phyloP scores from a whole-genome alignment of 352 stramenopile genomes.

The Phytophthora idaei region DNA sequence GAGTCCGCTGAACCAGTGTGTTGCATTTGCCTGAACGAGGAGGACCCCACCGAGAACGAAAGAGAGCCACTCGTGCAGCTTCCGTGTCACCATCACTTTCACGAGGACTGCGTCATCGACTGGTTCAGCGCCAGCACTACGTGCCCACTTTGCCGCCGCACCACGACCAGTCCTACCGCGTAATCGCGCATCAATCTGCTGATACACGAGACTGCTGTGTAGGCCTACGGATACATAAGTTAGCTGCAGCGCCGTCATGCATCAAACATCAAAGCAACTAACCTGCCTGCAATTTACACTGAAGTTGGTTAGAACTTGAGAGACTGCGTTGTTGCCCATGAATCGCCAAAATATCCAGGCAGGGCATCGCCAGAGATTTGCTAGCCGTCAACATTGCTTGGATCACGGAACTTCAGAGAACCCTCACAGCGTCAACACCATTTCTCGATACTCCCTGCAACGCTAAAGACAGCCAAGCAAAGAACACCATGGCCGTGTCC shows the following conservation, averaged over 20 bases:
- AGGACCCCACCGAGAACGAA: conserved; percentile 22
- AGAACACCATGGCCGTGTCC: conserved; percentile 8
- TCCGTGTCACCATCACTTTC: conserved; percentile 60
- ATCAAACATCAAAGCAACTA: too few species aligned
- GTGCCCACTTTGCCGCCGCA: conserved; percentile 59
- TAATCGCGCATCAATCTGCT: conserved; percentile 4
- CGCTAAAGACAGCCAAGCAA: background rate
- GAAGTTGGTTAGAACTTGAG: too few species aligned
- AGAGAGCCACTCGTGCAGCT: conserved; percentile 39
- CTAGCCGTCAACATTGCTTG: conserved; percentile 22
- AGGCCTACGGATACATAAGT: background rate
- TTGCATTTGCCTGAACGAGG: conserved; percentile 56
- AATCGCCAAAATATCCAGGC: background rate
- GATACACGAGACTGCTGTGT: background rate
- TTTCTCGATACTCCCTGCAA: conserved; percentile 2
- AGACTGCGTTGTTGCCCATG: background rate
- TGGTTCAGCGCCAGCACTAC: conserved; percentile 69
- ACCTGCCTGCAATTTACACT: too few species aligned
- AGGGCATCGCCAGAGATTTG: background rate
- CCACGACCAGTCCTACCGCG: conserved; percentile 19
- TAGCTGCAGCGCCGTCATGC: background rate
- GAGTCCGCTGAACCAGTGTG: conserved; percentile 30
- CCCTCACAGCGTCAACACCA: background rate
- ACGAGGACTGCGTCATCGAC: conserved; percentile 72
- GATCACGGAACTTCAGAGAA: conserved; percentile 25